Evolutionary conservation across 1,139 yeast genomes (phyloP).

Genomic region (Zygosaccharomyces sapae): DNA sequence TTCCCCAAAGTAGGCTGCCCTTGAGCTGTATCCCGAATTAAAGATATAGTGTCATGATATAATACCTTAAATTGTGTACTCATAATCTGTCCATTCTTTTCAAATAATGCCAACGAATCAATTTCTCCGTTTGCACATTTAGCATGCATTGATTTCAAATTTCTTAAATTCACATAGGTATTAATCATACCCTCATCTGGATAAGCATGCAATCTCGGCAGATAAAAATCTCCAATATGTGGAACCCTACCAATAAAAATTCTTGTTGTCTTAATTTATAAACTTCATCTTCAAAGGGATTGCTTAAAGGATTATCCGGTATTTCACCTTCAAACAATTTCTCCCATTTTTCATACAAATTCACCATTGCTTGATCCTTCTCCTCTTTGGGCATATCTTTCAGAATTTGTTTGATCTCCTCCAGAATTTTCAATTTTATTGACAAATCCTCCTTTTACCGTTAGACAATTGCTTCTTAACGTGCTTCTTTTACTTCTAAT

Average conservation of each 20-base stretch:
- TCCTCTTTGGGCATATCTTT: slow-evolving; percentile 19
- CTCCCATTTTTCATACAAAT: slow-evolving; percentile 29
- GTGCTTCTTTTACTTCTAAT: slow-evolving; percentile 33
- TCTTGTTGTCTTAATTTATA: slow-evolving; percentile 33
- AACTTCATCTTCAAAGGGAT: slow-evolving; percentile 33
- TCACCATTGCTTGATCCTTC: slow-evolving; percentile 17
- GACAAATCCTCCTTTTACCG: slow-evolving; percentile 30
- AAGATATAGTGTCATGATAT: slow-evolving; percentile 33
- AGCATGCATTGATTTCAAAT: slow-evolving; percentile 19
- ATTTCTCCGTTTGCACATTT: slow-evolving; percentile 27
- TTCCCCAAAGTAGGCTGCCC: slow-evolving; percentile 19
- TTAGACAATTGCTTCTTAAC: slow-evolving; percentile 30
- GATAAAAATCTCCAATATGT: slow-evolving; percentile 35
- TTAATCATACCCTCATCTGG: slow-evolving; percentile 21
- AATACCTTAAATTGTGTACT: slow-evolving; percentile 32
- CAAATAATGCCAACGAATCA: slow-evolving; percentile 29
- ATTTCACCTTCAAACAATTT: slow-evolving; percentile 31
- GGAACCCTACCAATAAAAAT: slow-evolving; percentile 35
- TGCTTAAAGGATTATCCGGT: slow-evolving; percentile 29
- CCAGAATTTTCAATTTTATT: slow-evolving; percentile 24
- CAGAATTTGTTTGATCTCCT: slow-evolving; percentile 17
- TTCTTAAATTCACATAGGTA: slow-evolving; percentile 29
- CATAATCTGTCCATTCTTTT: slow-evolving; percentile 32
- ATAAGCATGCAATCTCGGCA: slow-evolving; percentile 34
- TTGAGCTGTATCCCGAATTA: slow-evolving; percentile 26